Percentiles rank a stretch among this genome's conserved stretches.
These are phyloP conservation scores for Rubia balearica DNA, from an alignment of 305 asterid genomes.

Conservation along the genomic window DNA sequence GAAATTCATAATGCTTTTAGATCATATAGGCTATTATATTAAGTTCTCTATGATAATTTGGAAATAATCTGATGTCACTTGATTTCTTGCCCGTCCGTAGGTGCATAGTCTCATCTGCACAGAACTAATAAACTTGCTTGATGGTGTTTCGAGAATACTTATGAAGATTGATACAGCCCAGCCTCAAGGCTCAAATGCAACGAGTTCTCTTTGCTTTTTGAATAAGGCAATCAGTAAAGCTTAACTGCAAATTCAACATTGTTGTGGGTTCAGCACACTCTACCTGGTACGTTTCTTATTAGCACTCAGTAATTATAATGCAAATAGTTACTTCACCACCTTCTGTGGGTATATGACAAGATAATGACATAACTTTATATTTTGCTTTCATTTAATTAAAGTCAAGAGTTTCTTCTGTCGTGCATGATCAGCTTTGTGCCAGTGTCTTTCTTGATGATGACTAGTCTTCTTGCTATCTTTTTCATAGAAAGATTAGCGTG, in stretches of 20 bases:
- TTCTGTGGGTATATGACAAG: background rate
- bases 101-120: constrained; percentile 72
- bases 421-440: background rate
- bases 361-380: no score
- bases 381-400: background rate
- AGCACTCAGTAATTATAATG: background rate
- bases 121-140: constrained; percentile 42
- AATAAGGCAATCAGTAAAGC: constrained; percentile 52
- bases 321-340: background rate
- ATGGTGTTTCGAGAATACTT: constrained; percentile 34
- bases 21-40: background rate
- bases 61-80: background rate
- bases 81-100: constrained; percentile 32
- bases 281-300: constrained; percentile 54
- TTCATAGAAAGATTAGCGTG: background rate
- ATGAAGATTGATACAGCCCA: constrained; percentile 71
- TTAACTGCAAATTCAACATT: constrained; percentile 49
- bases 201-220: constrained; percentile 66
- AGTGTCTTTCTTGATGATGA: background rate
- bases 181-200: constrained; percentile 78
- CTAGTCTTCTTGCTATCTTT: background rate
- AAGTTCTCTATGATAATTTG: no score
- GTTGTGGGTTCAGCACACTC: constrained; percentile 75
- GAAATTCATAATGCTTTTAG: background rate
- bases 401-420: background rate